Evolutionary conservation across 805 yeast species (phyloP).

Genomic region (Saccharomyces jurei): DNA sequence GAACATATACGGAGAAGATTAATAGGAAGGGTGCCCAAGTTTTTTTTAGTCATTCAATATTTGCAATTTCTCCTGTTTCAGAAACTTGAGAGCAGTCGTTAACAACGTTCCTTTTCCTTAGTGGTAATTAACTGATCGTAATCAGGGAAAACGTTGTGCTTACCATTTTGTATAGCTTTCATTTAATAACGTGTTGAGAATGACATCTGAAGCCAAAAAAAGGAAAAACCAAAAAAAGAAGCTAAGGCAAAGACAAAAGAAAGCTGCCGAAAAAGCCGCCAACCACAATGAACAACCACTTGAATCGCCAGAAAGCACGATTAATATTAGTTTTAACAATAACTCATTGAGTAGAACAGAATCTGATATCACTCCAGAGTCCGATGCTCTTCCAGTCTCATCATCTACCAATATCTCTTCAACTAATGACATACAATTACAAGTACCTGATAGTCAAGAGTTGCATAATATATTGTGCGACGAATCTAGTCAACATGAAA

Average conservation of each 20-base stretch:
- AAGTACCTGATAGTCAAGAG: not conserved
- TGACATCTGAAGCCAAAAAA: constrained; percentile 30
- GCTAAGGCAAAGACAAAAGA: constrained; percentile 27
- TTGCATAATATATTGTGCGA: not conserved
- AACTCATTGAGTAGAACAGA: not conserved
- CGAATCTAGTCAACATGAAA: not conserved
- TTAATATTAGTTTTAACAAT: not conserved
- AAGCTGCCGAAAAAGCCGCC: constrained; percentile 13
- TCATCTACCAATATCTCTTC: not conserved
- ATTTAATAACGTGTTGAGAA: constrained; percentile 3
- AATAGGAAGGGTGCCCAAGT: not conserved
- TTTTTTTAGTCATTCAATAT: not conserved
- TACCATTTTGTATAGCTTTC: not conserved
- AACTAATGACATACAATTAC: not conserved
- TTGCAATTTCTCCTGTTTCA: not conserved
- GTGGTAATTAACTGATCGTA: not conserved
- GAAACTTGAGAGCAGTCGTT: not conserved
- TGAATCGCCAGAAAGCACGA: not conserved
- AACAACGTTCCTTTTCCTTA: not conserved
- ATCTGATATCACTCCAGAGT: not conserved
- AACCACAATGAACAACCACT: not conserved
- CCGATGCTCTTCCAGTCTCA: not conserved
- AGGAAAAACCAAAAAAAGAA: constrained; percentile 31
- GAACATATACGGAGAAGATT: not conserved
- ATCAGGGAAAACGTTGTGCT: constrained; percentile 1